Conservation (phyloP, 2,329 filamentous ascomycete genomes). For the Talaromyces sp. region DNA sequence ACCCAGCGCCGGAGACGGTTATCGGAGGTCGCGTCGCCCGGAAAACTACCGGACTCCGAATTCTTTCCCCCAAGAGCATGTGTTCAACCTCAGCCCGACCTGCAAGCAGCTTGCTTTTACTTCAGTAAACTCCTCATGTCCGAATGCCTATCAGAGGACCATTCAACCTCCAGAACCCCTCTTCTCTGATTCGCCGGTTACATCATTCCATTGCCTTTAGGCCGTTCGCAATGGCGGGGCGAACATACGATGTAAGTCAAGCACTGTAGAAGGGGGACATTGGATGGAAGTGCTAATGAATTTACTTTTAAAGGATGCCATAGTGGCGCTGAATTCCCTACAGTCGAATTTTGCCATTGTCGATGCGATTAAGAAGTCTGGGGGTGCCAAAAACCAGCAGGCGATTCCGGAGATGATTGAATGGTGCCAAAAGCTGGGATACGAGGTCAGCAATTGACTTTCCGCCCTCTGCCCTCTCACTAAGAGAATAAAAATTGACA, state of each 20-base stretch:
- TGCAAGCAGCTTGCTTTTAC: not conserved
- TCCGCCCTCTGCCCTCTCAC: not conserved
- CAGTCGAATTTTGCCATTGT: slow-evolving; percentile 76
- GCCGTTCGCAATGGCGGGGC: slow-evolving; percentile 30
- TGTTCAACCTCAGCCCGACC: not conserved
- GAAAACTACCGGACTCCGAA: not conserved
- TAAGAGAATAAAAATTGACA: not conserved
- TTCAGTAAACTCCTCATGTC: not conserved
- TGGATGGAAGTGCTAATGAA: not conserved
- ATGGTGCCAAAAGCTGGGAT: slow-evolving; percentile 72
- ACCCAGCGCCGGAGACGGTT: not conserved
- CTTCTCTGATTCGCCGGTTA: slow-evolving; percentile 15
- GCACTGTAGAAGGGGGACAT: not conserved
- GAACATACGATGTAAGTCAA: slow-evolving; percentile 33
- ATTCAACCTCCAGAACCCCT: slow-evolving; percentile 17
- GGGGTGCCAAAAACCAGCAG: slow-evolving; percentile 65
- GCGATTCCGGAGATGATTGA: slow-evolving; percentile 78
- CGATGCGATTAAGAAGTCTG: slow-evolving; percentile 71
- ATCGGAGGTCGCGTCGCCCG: not conserved
- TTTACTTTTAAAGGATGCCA: slow-evolving; percentile 54
- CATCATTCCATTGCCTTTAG: slow-evolving; percentile 28
- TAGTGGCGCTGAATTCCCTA: slow-evolving; percentile 68
- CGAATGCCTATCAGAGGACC: slow-evolving; percentile 9
- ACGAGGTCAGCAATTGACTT: slow-evolving; percentile 55
- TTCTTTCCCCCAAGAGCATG: slow-evolving; percentile 22